Evolutionary conservation across 1,284 basidiomycete species (phyloP), one percentile per base, ranked within the genome.

Genomic region (Chondrostereum purpureum): DNA sequence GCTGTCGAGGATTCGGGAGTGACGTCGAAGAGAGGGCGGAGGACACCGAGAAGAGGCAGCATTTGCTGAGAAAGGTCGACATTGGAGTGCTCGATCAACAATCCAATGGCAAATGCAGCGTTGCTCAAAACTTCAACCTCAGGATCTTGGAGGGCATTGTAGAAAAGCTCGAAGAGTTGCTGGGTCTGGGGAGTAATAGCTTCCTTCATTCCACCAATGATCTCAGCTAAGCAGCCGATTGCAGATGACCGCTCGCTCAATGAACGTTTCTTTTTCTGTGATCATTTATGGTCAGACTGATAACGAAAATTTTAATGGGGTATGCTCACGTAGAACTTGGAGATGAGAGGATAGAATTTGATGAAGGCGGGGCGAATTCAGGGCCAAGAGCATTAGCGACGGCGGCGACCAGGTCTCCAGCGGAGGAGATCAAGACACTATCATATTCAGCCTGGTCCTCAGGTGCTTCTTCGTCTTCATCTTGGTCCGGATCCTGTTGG

Each of bases 381-480:
- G 75, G 53, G 10, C 92, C 93, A 13, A 97, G 79, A 18, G 84
- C 87, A 51, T 80, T 84, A 23, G 95, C 92, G 58, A 99, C 73
- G 4, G 92, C 78, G 49, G 94, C 85, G 45, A 98, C 94, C 45
- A 99, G 83, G 64, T 99, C 96, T 42, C 88, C 88, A 19, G 96
- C 95, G 27, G 93, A 88, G 24, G 90, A 91, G 62, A 99, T 88
- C 48, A 99, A 77, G 36, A 95, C 88, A 12, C 93, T 92, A 66
- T 99, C 96, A 64, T 95, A 97, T 69, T 99, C 96, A 4, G 94
- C 94, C 54, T 89, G 87, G 52, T 88, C 88, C 58, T 89, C 86
- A 11, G 76, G 80, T 21, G 82, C 83, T 50, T 83, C 83, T 43
- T 91, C 89, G 4, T 75, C 74, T 53, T 92, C 92, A 54, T 95